Base-by-base conservation (phyloP, 805 yeast species). In the Pichia insulana region DNA sequence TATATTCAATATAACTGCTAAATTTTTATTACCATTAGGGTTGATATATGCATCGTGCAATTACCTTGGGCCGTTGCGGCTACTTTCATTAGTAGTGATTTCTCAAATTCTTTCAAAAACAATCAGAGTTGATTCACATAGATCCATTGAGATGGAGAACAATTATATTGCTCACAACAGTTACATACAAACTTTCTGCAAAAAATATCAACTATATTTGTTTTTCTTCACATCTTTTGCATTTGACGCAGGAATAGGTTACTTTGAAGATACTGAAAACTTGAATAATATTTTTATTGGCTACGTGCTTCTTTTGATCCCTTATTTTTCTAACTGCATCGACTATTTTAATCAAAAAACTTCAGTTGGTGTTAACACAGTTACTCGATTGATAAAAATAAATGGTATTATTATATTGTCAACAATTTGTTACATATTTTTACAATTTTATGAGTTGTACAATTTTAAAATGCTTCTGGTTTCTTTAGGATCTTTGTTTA, bases 381-480 rank as follows among this genome's bases (percentile, higher is more conserved):
- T 22, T 8, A 22, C 8, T 6, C 25, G 8, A 22, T 8, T 22
- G 25, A 5, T 22, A 8, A 22, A 22, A 22, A 8, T 22, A 22
- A 22, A 8, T 22, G 8, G 25, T 22, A 22, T 22, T 6, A 22
- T 22, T 6, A 22, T 22, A 22, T 22, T 22, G 7, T 6, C 25
- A 22, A 22, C 25, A 6, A 6, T 22, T 4, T 50, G 2, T 17
- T 37, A 2, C 31, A 52, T 26, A 37, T 57, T 7, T 30, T 36
- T 2, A 44, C 47, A 13, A 16, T 22, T 4, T 45, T 37, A 49
- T 26, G 52, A 49, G 3, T 41, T 43, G 16, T 47, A 54, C 45
- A 59, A 56, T 39, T 48, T 56, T 28, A 57, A 52, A 36, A 52
- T 64, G 63, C 32, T 61, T 20, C 45, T 59, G 25, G 49, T 63